A percentile compares a stretch with the other conserved stretches of the same genome.
Evolutionary conservation across 1,284 basidiomycete genomes (phyloP).

Genomic region (Ceratobasidium sp.): DNA sequence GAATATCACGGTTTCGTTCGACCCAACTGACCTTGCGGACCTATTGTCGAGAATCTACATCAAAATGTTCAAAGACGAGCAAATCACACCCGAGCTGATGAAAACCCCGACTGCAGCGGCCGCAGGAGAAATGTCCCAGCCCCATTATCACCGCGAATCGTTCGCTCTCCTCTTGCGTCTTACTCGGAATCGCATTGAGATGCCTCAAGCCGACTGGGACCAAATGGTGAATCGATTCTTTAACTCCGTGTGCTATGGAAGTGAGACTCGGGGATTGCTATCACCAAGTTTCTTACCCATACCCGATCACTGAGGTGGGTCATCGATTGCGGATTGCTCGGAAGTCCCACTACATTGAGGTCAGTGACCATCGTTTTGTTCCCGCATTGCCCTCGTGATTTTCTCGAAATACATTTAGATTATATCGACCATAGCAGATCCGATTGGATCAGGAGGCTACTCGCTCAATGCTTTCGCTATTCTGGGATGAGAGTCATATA

Average conservation of each 20-base stretch:
- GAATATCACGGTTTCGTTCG: neutral
- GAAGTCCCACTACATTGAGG: constrained; percentile 62
- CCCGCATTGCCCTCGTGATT: too few species aligned
- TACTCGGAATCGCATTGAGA: neutral
- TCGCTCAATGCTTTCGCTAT: constrained; percentile 51
- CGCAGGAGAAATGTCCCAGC: neutral
- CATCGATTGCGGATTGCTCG: constrained; percentile 58
- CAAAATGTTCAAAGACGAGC: constrained; percentile 12
- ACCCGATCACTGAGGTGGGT: constrained; percentile 51
- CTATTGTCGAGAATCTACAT: neutral
- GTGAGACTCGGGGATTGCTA: constrained; percentile 46
- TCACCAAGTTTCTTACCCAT: constrained; percentile 51
- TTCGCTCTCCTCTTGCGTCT: constrained; percentile 6
- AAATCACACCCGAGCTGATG: neutral
- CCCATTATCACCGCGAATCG: constrained; percentile 3
- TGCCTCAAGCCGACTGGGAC: neutral
- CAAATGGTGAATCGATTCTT: neutral
- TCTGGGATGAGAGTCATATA: neutral
- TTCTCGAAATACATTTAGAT: constrained; percentile 44
- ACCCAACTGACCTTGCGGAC: neutral
- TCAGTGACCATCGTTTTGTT: too few species aligned
- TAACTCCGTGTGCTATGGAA: constrained; percentile 50
- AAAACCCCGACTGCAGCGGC: neutral
- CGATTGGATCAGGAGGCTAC: constrained; percentile 46
- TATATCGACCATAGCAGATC: constrained; percentile 46